Evolutionary conservation across 768 basidiomycete genomes (phyloP).

Genomic region (Filobasidium floriforme): DNA sequence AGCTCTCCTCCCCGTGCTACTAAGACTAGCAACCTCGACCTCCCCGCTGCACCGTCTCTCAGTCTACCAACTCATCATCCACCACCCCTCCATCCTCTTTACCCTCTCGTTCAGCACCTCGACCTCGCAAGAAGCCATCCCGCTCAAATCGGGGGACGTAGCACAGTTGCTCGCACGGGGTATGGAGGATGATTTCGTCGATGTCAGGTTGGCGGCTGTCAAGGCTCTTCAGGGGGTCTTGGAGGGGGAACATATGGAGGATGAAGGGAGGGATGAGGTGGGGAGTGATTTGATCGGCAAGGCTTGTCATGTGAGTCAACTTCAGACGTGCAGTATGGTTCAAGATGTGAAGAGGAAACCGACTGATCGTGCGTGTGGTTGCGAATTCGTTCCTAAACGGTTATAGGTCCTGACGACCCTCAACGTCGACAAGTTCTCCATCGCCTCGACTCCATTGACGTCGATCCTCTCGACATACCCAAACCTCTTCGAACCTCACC

Average conservation of each 20-base stretch:
- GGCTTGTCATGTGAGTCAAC: conserved; percentile 17
- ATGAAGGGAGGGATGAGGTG: conserved; percentile 15
- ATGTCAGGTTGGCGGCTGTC: conserved; percentile 6
- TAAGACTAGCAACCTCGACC: conserved; percentile 15
- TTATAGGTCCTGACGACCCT: conserved; percentile 14
- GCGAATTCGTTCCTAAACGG: not conserved
- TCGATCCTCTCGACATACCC: conserved; percentile 10
- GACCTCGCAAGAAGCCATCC: not conserved
- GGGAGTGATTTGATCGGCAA: conserved; percentile 21
- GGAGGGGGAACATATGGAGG: conserved; percentile 4
- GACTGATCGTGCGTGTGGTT: not conserved
- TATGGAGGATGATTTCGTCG: conserved; percentile 22
- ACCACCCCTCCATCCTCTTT: conserved; percentile 13
- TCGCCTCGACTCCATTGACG: conserved; percentile 5
- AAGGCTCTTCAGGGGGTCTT: not conserved
- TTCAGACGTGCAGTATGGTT: not conserved
- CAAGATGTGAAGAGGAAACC: not conserved
- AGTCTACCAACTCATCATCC: conserved; percentile 20
- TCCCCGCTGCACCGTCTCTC: conserved; percentile 22
- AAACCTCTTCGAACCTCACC: conserved; percentile 9
- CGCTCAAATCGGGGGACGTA: conserved; percentile 23
- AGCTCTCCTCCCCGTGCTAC: conserved; percentile 8
- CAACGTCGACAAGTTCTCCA: not conserved
- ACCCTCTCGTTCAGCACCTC: conserved; percentile 1
- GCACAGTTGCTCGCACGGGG: conserved; percentile 23